Percentiles rank a stretch among this genome's conserved stretches.
phyloP scores from a whole-genome alignment of 1,139 yeast genomes.

The Yamadazyma taylorii region DNA sequence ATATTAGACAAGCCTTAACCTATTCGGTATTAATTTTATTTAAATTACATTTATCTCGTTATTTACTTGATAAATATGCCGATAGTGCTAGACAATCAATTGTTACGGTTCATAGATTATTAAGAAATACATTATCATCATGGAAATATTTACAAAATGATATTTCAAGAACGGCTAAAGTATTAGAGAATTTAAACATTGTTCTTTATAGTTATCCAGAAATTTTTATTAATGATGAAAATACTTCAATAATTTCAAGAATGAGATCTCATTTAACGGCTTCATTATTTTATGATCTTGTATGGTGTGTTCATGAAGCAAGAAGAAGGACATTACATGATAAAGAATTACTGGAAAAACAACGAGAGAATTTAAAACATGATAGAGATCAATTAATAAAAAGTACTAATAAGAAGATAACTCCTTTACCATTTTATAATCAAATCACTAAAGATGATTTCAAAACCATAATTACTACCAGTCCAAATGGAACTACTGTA shows the following conservation, averaged over 20 bases:
- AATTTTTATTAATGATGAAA: conserved; percentile 45
- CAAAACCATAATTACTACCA: conserved; percentile 78
- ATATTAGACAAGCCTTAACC: conserved; percentile 80
- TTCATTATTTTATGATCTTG: conserved; percentile 85
- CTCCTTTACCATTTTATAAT: conserved; percentile 88
- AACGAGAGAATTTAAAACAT: conserved; percentile 12
- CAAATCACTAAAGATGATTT: conserved; percentile 92
- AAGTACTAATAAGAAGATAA: conserved; percentile 28
- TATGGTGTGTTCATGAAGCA: conserved; percentile 95
- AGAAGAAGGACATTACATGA: conserved; percentile 66
- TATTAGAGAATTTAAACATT: conserved; percentile 85
- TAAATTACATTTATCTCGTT: conserved; percentile 78
- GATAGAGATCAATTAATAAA: conserved; percentile 8
- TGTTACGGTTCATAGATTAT: conserved; percentile 86
- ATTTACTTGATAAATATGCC: conserved; percentile 71
- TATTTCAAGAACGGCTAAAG: conserved; percentile 87
- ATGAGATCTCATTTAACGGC: conserved; percentile 94
- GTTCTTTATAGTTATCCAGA: conserved; percentile 89
- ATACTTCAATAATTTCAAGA: conserved; percentile 68
- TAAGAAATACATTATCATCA: conserved; percentile 82
- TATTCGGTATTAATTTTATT: conserved; percentile 79
- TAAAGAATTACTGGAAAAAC: conserved; percentile 33
- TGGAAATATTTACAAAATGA: conserved; percentile 93
- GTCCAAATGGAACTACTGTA: conserved; percentile 90
- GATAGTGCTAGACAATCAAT: conserved; percentile 92